phyloP scores from a whole-genome alignment of 768 basidiomycete genomes.

The Aureoboletus auriporus region DNA sequence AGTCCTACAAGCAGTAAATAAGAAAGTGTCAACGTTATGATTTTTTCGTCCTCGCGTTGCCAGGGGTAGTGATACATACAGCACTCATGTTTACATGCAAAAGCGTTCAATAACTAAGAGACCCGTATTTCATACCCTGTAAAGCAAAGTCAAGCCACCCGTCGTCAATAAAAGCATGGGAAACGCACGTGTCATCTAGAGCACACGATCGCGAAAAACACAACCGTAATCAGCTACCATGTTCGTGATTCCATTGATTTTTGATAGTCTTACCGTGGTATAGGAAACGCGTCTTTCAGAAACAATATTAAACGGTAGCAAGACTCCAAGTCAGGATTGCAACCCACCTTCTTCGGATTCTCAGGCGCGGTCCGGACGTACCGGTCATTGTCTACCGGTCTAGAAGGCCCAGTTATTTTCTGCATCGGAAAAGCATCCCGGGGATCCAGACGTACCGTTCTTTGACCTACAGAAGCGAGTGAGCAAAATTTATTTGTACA shows the following conservation, averaged over 20 bases:
- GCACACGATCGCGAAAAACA: conserved; percentile 1
- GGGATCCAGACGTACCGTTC: conserved; percentile 50
- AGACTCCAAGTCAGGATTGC: not conserved
- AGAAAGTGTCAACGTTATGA: not conserved
- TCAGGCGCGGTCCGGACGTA: conserved; percentile 76
- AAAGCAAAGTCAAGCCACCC: conserved; percentile 3
- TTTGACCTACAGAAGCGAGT: conserved; percentile 40
- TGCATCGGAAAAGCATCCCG: not conserved
- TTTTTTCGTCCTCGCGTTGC: conserved; percentile 3
- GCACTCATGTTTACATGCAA: conserved; percentile 19
- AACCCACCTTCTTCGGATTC: conserved; percentile 79
- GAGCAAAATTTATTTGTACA: not conserved
- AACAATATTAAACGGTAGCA: conserved; percentile 9
- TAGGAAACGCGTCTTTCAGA: conserved; percentile 65
- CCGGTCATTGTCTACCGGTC: conserved; percentile 80
- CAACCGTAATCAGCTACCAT: conserved; percentile 13
- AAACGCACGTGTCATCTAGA: conserved; percentile 59
- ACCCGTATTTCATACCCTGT: conserved; percentile 34
- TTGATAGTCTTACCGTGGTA: conserved; percentile 60
- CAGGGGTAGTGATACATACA: conserved; percentile 18
- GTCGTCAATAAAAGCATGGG: not conserved
- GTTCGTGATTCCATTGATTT: not conserved
- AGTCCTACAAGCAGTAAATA: too few species aligned
- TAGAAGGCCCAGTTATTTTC: conserved; percentile 26
- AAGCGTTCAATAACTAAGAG: conserved; percentile 6